Percentiles rank a stretch among this genome's conserved stretches.
Evolutionary conservation across 2,329 filamentous ascomycete genomes (phyloP).

Genomic region (Penicillium sclerotiorum): DNA sequence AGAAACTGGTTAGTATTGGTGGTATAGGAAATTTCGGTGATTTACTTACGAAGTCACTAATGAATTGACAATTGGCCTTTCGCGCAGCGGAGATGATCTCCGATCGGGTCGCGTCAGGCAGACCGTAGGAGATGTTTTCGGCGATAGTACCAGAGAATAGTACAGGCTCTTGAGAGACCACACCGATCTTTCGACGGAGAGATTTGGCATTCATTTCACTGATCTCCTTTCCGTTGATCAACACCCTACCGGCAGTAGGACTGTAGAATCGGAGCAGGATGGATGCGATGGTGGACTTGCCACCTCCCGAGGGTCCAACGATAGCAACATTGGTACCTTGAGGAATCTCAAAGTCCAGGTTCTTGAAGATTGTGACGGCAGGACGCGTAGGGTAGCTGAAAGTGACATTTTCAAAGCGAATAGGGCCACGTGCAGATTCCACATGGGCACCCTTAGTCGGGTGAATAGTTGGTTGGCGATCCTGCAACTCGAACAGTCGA

Average conservation of each 20-base stretch:
- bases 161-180: constrained; percentile 94
- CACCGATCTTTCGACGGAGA: constrained; percentile 85
- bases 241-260: constrained; percentile 74
- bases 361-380: constrained; percentile 86
- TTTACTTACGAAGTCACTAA: constrained; percentile 78
- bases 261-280: constrained; percentile 89
- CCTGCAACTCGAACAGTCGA: constrained; percentile 91
- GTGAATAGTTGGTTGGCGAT: constrained; percentile 82
- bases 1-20: constrained; percentile 15
- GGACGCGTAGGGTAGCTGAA: constrained; percentile 95
- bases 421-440: constrained; percentile 80
- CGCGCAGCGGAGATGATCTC: constrained; percentile 86
- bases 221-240: constrained; percentile 83
- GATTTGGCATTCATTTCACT: constrained; percentile 90
- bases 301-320: constrained; percentile 92
- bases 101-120: constrained; percentile 71
- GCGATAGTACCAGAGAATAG: constrained; percentile 78
- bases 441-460: constrained; percentile 81
- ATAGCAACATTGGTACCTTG: constrained; percentile 94
- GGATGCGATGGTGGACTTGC: constrained; percentile 95
- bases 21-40: background rate
- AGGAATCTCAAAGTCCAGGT: constrained; percentile 86
- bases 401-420: constrained; percentile 80
- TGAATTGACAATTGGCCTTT: constrained; percentile 94
- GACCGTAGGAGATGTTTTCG: constrained; percentile 89